Base-by-base conservation (phyloP, 2,329 filamentous ascomycete genomes). In the Epichloe sp. region DNA sequence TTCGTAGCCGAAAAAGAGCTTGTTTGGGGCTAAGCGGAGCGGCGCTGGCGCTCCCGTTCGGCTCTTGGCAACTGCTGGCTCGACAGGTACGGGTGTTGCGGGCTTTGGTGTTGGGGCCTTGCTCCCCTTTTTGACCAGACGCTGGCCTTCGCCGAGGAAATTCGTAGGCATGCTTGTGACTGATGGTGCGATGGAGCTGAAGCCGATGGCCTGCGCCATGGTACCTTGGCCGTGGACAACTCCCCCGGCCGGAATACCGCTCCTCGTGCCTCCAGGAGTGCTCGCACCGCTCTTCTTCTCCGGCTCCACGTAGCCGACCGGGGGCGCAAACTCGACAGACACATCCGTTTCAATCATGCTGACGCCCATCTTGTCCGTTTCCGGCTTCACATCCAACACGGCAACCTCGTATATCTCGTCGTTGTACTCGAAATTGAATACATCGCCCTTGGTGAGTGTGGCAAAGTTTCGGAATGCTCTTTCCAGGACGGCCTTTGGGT, bases 161-260 rank as follows among this genome's bases (percentile, higher is more conserved):
- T 93, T 85, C 1, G 88, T 90, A 0, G 84, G 74, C 5, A 79
- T 79, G 14, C 80, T 82, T 14, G 82, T 76, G 2, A 87, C 78
- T 3, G 82, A 82, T 1, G 93, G 90, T 0, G 89, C 88, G 58
- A 98, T 95, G 35, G 89, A 80, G 49, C 82, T 79, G 68, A 97
- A 98, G 73, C 96, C 96, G 73, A 98, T 97, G n/a, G 88, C 81
- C 61, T 95, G 88, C 0, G 93, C 90, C 93, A 98, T 98, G 54
- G 84, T 90, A 11, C 93, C 93, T 60, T 95, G 87, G 55, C 76
- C 81, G 66, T 94, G 89, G 23, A 96, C 68, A 15, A 85, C 70
- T 4, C 90, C 88, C 88, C 88, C 86, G 2, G 79, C 72, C 7
- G 85, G 83, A 53, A 86, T 66, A 12, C 80, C 80, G 51, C 79